Evolutionary conservation across 2,329 filamentous ascomycete genomes (phyloP).

Genomic region (Orbilia brochopaga): DNA sequence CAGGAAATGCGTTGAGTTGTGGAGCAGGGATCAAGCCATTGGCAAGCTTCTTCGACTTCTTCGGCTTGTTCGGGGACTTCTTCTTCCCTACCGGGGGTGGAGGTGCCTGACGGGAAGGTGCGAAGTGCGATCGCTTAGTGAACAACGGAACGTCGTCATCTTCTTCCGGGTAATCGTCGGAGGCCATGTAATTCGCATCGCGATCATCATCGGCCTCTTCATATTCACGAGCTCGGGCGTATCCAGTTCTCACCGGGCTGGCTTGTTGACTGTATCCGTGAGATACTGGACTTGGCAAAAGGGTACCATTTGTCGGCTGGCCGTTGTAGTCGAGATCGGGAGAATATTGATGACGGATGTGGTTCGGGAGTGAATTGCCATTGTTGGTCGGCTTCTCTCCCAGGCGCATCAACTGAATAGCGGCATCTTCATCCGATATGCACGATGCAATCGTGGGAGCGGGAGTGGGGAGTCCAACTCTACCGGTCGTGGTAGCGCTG

Average conservation of each 20-base stretch:
- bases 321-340: conserved; percentile 85
- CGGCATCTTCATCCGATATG: conserved; percentile 97
- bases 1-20: conserved; percentile 48
- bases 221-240: conserved; percentile 68
- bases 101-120: conserved; percentile 58
- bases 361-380: conserved; percentile 17
- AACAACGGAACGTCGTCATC: conserved; percentile 63
- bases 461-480: conserved; percentile 81
- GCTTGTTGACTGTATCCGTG: conserved; percentile 58
- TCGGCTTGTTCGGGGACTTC: conserved; percentile 58
- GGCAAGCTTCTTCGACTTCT: conserved; percentile 62
- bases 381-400: conserved; percentile 65
- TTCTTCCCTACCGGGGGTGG: conserved; percentile 56
- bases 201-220: conserved; percentile 64
- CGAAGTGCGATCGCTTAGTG: conserved; percentile 60
- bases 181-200: conserved; percentile 56
- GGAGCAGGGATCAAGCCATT: conserved; percentile 50
- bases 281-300: conserved; percentile 42
- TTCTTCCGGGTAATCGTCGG: conserved; percentile 56
- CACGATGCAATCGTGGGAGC: conserved; percentile 97
- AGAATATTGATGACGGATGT: conserved; percentile 40
- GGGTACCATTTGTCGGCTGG: conserved; percentile 20
- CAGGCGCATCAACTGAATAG: conserved; percentile 93
- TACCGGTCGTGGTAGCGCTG: conserved; percentile 58
- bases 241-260: conserved; percentile 65